These are phyloP conservation scores for Xenosphaeropsis pyriputrescens DNA, from an alignment of 2,329 filamentous ascomycete species.

Conservation along the genomic window DNA sequence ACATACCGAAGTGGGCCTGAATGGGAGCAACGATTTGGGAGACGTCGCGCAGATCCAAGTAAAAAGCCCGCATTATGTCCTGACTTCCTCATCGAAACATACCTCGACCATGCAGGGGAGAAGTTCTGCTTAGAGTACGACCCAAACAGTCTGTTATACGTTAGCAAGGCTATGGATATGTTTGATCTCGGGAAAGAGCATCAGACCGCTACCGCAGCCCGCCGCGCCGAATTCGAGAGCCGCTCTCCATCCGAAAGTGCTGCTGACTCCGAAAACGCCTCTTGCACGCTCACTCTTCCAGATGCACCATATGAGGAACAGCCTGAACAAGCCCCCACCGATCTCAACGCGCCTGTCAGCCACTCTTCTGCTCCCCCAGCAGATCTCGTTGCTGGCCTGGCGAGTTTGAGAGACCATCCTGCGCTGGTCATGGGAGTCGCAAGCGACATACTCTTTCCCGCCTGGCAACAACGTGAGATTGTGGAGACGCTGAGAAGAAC, in stretches of 20 bases:
- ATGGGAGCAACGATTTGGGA: constrained; percentile 91
- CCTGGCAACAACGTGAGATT: constrained; percentile 95
- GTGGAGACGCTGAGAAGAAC: constrained; percentile 64
- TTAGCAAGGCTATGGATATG: constrained; percentile 97
- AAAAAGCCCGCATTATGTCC: constrained; percentile 90
- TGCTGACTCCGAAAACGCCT: constrained; percentile 18
- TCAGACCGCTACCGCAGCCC: constrained; percentile 44
- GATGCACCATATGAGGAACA: constrained; percentile 79
- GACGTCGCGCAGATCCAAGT: constrained; percentile 69
- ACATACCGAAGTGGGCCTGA: constrained; percentile 94
- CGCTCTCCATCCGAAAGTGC: constrained; percentile 32
- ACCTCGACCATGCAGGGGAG: constrained; percentile 93
- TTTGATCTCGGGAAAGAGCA: constrained; percentile 75
- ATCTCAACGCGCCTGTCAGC: constrained; percentile 16
- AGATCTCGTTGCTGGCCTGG: constrained; percentile 67
- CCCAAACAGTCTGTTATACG: constrained; percentile 86
- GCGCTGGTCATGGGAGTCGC: constrained; percentile 86
- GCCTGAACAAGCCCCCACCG: constrained; percentile 28
- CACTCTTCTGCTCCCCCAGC: constrained; percentile 45
- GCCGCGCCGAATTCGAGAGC: constrained; percentile 45
- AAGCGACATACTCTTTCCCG: constrained; percentile 91
- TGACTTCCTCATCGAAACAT: constrained; percentile 95
- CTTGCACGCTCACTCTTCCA: constrained; percentile 73
- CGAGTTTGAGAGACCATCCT: constrained; percentile 57
- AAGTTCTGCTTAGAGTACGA: constrained; percentile 98